A percentile compares a stretch with the other conserved stretches of the same genome.
Conservation (phyloP, 2,329 filamentous ascomycete genomes). For the Rhynchosporium graminicola region DNA sequence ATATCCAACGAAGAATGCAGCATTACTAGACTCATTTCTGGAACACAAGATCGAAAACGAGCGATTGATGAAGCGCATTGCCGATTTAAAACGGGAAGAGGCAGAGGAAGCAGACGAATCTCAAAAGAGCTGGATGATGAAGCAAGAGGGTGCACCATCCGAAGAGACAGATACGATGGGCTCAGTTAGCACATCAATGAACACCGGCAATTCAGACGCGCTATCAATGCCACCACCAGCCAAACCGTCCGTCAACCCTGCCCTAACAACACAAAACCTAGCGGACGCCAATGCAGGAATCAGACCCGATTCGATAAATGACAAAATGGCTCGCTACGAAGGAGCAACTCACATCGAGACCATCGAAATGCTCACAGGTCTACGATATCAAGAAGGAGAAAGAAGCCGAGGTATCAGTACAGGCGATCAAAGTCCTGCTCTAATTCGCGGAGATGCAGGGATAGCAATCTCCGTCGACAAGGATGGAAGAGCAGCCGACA, state of each 20-base stretch:
- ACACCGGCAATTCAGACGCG: slow-evolving; percentile 43
- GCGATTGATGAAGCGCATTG: slow-evolving; percentile 78
- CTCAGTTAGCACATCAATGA: slow-evolving; percentile 37
- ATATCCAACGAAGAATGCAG: slow-evolving; percentile 85
- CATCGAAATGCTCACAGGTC: slow-evolving; percentile 89
- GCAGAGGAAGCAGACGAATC: slow-evolving; percentile 73
- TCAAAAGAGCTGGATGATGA: slow-evolving; percentile 60
- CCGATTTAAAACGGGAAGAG: slow-evolving; percentile 82
- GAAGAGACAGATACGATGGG: slow-evolving; percentile 44
- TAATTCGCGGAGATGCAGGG: slow-evolving; percentile 83
- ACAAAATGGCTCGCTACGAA: slow-evolving; percentile 84
- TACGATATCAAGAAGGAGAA: slow-evolving; percentile 87
- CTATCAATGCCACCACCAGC: slow-evolving; percentile 67
- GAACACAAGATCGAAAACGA: slow-evolving; percentile 98
- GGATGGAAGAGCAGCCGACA: slow-evolving; percentile 69
- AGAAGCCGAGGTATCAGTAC: slow-evolving; percentile 85
- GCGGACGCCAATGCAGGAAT: slow-evolving; percentile 68
- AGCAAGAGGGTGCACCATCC: slow-evolving; percentile 53
- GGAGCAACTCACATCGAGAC: slow-evolving; percentile 76
- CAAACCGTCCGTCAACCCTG: slow-evolving; percentile 62
- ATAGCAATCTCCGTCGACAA: slow-evolving; percentile 82
- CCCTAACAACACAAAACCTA: slow-evolving; percentile 77
- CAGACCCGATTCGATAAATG: slow-evolving; percentile 73
- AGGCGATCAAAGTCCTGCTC: slow-evolving; percentile 74
- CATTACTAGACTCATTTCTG: slow-evolving; percentile 85